A percentile compares a stretch with the other conserved stretches of the same genome.
Evolutionary conservation across 2,329 filamentous ascomycete genomes (phyloP).

Genomic region (Cladosporium sp.): DNA sequence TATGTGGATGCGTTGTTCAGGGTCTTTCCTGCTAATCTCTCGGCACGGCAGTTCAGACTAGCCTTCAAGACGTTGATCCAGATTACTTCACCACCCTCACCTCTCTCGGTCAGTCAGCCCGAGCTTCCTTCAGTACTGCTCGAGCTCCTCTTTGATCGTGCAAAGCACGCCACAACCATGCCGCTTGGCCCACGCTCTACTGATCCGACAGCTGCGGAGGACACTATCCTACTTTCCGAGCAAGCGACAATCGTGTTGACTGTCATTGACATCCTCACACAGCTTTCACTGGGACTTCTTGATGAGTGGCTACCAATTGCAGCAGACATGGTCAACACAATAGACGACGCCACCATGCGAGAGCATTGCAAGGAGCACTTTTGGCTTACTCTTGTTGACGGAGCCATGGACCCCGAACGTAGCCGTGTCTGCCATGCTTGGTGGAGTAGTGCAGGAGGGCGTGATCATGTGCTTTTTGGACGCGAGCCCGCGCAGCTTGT

Average conservation of each 20-base stretch:
- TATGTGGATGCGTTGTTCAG: conserved; percentile 80
- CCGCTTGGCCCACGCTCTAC: conserved; percentile 33
- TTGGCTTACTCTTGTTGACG: conserved; percentile 75
- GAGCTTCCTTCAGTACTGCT: conserved; percentile 77
- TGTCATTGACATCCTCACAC: conserved; percentile 76
- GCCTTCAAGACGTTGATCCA: conserved; percentile 84
- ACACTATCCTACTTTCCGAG: conserved; percentile 59
- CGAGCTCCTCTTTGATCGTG: conserved; percentile 72
- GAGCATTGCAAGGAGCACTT: conserved; percentile 68
- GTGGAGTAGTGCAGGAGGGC: conserved; percentile 72
- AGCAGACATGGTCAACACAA: conserved; percentile 65
- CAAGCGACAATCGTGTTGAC: conserved; percentile 75
- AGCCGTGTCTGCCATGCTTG: conserved; percentile 77
- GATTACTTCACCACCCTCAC: conserved; percentile 76
- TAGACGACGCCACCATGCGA: conserved; percentile 63
- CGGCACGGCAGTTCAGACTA: conserved; percentile 80
- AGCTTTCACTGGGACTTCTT: conserved; percentile 66
- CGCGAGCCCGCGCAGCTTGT: conserved; percentile 37
- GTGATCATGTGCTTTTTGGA: conserved; percentile 56
- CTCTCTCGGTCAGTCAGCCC: conserved; percentile 70
- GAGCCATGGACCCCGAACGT: conserved; percentile 86
- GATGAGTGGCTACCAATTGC: conserved; percentile 78
- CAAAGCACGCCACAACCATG: conserved; percentile 54
- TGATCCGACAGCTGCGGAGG: conserved; percentile 36
- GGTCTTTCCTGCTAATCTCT: conserved; percentile 75